Conservation (phyloP, 768 basidiomycete species). For the Pleurotus salmoneostramineus region DNA sequence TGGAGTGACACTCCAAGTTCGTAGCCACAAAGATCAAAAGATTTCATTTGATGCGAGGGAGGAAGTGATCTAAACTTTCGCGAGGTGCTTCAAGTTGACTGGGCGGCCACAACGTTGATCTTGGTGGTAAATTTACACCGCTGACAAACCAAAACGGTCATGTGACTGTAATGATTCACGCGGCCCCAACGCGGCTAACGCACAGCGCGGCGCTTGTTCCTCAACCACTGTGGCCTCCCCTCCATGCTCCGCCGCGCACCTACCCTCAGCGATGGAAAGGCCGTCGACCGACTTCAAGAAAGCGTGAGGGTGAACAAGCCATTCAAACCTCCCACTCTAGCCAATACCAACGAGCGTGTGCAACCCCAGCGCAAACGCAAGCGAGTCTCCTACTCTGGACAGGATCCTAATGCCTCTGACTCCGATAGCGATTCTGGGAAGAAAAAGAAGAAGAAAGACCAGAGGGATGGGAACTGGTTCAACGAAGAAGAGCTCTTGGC, state of each 20-base stretch:
- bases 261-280: slow-evolving; percentile 65
- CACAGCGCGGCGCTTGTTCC: background rate
- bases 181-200: background rate
- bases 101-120: too few relatives aligned
- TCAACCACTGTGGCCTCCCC: background rate
- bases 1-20: too few relatives aligned
- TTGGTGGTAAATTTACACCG: background rate
- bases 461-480: slow-evolving; percentile 48
- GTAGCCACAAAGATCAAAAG: too few relatives aligned
- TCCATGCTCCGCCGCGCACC: slow-evolving; percentile 68
- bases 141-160: background rate
- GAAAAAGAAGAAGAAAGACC: slow-evolving; percentile 68
- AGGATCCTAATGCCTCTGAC: slow-evolving; percentile 53
- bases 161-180: background rate
- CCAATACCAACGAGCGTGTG: slow-evolving; percentile 39
- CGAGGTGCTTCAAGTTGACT: too few relatives aligned
- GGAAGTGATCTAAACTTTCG: too few relatives aligned
- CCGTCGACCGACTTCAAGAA: slow-evolving; percentile 65
- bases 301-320: slow-evolving; percentile 73
- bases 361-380: slow-evolving; percentile 82
- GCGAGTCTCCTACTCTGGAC: slow-evolving; percentile 81
- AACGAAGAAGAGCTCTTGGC: slow-evolving; percentile 62
- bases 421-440: slow-evolving; percentile 47
- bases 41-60: too few relatives aligned
- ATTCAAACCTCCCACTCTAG: slow-evolving; percentile 68